These are phyloP conservation scores for Camillea tinctor DNA, from an alignment of 2,329 filamentous ascomycete genomes.

Conservation along the genomic window DNA sequence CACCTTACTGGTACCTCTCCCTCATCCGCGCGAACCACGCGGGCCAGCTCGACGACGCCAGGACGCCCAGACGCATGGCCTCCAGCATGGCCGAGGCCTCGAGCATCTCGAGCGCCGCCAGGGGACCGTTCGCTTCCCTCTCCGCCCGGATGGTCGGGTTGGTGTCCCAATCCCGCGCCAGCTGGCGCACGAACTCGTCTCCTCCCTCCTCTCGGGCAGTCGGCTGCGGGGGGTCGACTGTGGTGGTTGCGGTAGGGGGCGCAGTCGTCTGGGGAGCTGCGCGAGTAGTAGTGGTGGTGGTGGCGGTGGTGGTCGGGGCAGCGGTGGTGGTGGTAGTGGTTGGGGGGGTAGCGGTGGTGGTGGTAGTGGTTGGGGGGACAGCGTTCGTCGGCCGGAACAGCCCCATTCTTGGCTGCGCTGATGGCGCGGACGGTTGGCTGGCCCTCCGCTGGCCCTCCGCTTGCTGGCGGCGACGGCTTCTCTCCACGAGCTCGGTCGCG, in stretches of 20 bases:
- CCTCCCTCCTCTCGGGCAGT: not conserved
- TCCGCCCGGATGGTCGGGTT: not conserved
- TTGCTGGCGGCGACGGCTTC: not conserved
- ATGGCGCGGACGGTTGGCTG: too few relatives aligned
- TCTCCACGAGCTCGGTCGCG: not conserved
- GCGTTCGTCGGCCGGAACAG: too few relatives aligned
- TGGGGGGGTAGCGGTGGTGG: too few relatives aligned
- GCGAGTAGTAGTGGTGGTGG: too few relatives aligned
- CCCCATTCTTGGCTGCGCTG: too few relatives aligned
- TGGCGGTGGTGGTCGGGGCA: too few relatives aligned
- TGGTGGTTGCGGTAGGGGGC: not conserved
- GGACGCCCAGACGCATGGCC: conserved; percentile 40
- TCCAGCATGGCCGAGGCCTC: not conserved
- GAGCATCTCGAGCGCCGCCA: conserved; percentile 1
- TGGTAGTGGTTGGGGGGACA: too few relatives aligned
- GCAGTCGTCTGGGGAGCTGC: too few relatives aligned
- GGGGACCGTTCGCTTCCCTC: conserved; percentile 38
- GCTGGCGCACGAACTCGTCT: not conserved
- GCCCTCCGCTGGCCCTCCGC: not conserved
- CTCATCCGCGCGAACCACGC: conserved; percentile 43
- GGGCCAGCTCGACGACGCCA: conserved; percentile 44
- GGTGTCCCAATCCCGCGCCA: not conserved
- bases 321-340: too few relatives aligned
- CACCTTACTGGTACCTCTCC: too few relatives aligned
- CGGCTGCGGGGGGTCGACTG: not conserved